A percentile compares a stretch with the other conserved stretches of the same genome.
Conservation (phyloP, 2,329 filamentous ascomycete species). For the Anthostomella pinea region DNA sequence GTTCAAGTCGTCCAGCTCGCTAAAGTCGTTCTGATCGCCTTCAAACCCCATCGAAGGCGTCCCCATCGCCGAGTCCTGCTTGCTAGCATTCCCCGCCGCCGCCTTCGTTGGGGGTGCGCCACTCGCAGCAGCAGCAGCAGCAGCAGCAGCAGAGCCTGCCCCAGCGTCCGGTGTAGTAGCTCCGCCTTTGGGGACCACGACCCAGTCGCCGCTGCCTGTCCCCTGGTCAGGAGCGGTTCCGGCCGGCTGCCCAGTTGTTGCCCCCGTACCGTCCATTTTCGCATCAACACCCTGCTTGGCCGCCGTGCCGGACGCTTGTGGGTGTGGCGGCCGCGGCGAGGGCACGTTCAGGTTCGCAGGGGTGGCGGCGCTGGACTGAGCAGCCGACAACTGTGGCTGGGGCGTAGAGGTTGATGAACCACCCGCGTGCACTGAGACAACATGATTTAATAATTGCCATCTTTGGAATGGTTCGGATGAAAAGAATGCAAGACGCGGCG, state of each 20-base stretch:
- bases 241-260: constrained; percentile 34
- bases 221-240: constrained; percentile 48
- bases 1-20: constrained; percentile 63
- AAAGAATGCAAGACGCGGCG: too few species aligned
- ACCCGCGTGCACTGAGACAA: constrained; percentile 62
- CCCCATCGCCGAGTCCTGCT: constrained; percentile 40
- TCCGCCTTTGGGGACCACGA: constrained; percentile 67
- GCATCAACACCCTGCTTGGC: constrained; percentile 34
- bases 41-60: constrained; percentile 46
- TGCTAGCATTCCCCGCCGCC: constrained; percentile 26
- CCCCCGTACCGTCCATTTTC: constrained; percentile 56
- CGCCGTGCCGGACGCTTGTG: constrained; percentile 11
- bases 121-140: constrained; percentile 13
- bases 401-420: constrained; percentile 60
- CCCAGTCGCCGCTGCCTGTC: constrained; percentile 65
- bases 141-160: too few species aligned
- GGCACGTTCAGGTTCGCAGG: constrained; percentile 48
- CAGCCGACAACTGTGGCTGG: constrained; percentile 55
- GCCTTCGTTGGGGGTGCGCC: constrained; percentile 25
- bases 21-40: constrained; percentile 59
- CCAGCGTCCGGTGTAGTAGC: constrained; percentile 41
- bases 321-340: constrained; percentile 40
- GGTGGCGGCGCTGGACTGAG: constrained; percentile 56
- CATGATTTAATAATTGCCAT: too few species aligned
- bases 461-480: too few species aligned